phyloP scores from a whole-genome alignment of 352 stramenopile species.

The Phytophthora kernoviae region DNA sequence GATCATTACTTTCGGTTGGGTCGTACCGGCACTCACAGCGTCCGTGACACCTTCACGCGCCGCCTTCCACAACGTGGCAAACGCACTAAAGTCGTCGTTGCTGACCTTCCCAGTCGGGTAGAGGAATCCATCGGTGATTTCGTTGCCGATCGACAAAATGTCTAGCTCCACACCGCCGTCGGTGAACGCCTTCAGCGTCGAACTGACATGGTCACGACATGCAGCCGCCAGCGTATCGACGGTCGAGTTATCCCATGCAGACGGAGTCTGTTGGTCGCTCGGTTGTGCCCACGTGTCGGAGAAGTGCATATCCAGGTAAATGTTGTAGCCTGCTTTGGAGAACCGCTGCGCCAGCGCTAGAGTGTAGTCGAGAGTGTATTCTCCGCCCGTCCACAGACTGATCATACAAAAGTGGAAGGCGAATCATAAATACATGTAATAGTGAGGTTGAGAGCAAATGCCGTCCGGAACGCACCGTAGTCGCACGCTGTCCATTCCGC shows the following conservation, averaged over 20 bases:
- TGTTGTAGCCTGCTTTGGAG: constrained; percentile 33
- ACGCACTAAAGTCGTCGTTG: constrained; percentile 31
- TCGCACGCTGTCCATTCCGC: constrained; percentile 38
- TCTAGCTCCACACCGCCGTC: constrained; percentile 31
- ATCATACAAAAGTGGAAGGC: background rate
- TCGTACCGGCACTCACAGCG: constrained; percentile 24
- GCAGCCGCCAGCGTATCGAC: no score
- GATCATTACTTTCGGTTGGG: constrained; percentile 39
- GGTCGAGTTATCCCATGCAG: constrained; percentile 24
- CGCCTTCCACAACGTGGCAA: constrained; percentile 34
- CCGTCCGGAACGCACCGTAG: constrained; percentile 31
- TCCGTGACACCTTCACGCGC: constrained; percentile 29
- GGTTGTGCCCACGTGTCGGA: constrained; percentile 39
- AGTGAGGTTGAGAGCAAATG: background rate
- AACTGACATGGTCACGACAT: constrained; percentile 17
- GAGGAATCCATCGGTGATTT: constrained; percentile 38
- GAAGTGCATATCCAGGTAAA: constrained; percentile 44
- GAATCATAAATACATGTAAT: no score
- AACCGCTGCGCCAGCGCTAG: constrained; percentile 29
- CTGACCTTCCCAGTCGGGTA: constrained; percentile 31
- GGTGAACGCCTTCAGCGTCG: constrained; percentile 35
- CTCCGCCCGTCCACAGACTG: constrained; percentile 33
- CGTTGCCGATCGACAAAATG: constrained; percentile 37
- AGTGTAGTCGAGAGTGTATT: constrained; percentile 34
- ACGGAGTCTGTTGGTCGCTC: constrained; percentile 22